Percentiles rank a stretch among this genome's conserved stretches.
These are phyloP conservation scores for Candida sojae DNA, from an alignment of 1,139 yeast species.

Conservation along the genomic window DNA sequence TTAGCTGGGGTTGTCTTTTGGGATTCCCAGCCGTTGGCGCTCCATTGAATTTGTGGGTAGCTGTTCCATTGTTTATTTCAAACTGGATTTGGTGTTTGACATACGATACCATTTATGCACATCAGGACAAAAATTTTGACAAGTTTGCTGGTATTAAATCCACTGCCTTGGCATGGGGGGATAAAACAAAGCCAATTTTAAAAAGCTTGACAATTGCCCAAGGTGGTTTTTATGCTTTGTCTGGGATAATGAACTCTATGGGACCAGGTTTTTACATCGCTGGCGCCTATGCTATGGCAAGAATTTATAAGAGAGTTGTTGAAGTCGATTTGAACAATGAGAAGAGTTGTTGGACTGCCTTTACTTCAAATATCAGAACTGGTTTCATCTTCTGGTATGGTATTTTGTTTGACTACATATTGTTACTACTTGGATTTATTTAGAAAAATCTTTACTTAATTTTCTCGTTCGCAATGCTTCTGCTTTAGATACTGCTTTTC, in stretches of 20 bases:
- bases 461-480: slow-evolving; percentile 20
- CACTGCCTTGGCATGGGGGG: slow-evolving; percentile 93
- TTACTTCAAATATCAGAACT: slow-evolving; percentile 73
- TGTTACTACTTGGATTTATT: slow-evolving; percentile 47
- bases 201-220: slow-evolving; percentile 67
- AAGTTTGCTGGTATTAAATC: slow-evolving; percentile 88
- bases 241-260: slow-evolving; percentile 80
- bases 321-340: slow-evolving; percentile 80
- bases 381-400: slow-evolving; percentile 83
- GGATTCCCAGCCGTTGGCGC: slow-evolving; percentile 96
- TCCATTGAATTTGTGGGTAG: slow-evolving; percentile 70
- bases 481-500: slow-evolving; percentile 31
- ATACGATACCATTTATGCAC: slow-evolving; percentile 96
- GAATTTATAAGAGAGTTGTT: slow-evolving; percentile 66
- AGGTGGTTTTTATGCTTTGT: slow-evolving; percentile 59
- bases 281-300: slow-evolving; percentile 64
- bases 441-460: slow-evolving; percentile 20
- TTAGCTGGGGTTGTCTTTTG: slow-evolving; percentile 91
- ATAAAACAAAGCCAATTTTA: slow-evolving; percentile 68
- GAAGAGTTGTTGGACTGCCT: slow-evolving; percentile 77
- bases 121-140: slow-evolving; percentile 92
- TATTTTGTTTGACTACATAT: slow-evolving; percentile 69
- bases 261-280: slow-evolving; percentile 83
- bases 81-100: slow-evolving; percentile 92
- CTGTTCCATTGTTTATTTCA: slow-evolving; percentile 75